Conservation (phyloP, 2,329 filamentous ascomycete genomes). For the Aspergillus sp. region DNA sequence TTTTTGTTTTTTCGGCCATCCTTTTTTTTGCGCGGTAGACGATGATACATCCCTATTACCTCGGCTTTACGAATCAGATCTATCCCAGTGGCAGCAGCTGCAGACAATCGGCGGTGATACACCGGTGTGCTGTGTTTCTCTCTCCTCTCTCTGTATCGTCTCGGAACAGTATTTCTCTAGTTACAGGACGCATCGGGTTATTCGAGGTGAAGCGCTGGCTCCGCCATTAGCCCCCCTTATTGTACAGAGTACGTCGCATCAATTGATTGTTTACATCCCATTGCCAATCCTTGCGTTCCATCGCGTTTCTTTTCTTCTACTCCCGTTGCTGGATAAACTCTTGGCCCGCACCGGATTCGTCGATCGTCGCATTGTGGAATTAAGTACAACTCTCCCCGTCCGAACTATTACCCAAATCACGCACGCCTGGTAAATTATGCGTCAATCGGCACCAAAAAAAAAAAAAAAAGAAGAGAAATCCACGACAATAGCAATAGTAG, state of each 20-base stretch:
- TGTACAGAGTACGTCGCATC: background rate
- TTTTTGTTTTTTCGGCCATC: background rate
- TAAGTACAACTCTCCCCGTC: too few relatives aligned
- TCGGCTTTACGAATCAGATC: background rate
- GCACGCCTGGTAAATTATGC: too few relatives aligned
- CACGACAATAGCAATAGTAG: too few relatives aligned
- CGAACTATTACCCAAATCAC: too few relatives aligned
- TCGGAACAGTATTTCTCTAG: too few relatives aligned
- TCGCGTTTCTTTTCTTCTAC: background rate
- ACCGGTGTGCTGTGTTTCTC: background rate
- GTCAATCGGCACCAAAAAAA: too few relatives aligned
- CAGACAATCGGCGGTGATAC: constrained; percentile 1
- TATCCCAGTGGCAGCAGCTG: background rate
- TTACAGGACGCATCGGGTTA: too few relatives aligned
- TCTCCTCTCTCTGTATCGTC: background rate
- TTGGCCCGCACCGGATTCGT: background rate
- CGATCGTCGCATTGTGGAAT: too few relatives aligned
- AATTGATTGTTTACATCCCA: background rate
- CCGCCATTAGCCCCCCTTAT: too few relatives aligned
- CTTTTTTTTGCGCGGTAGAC: background rate
- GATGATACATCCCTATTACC: background rate
- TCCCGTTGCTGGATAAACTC: background rate
- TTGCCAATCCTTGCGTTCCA: background rate
- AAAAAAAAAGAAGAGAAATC: too few relatives aligned
- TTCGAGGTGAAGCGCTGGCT: too few relatives aligned